phyloP scores from a whole-genome alignment of 2,329 filamentous ascomycete species.

The Dissoconium aciculare region DNA sequence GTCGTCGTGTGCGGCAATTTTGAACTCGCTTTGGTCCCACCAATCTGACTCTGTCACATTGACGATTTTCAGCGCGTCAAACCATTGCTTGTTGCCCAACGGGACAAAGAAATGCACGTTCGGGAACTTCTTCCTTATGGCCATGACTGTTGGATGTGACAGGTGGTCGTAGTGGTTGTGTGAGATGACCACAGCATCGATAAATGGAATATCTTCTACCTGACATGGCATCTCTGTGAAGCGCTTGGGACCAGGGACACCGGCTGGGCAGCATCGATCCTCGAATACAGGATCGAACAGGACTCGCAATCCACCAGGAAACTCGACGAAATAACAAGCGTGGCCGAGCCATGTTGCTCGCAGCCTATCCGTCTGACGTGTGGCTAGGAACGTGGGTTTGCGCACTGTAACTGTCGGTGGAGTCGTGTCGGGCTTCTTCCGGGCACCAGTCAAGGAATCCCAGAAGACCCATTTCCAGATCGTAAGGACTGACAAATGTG shows the following conservation, averaged over 20 bases:
- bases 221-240: slow-evolving; percentile 65
- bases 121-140: slow-evolving; percentile 56
- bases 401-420: slow-evolving; percentile 52
- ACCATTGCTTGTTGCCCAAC: slow-evolving; percentile 71
- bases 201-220: slow-evolving; percentile 59
- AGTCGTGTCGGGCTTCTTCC: slow-evolving; percentile 43
- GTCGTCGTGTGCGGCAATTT: slow-evolving; percentile 32
- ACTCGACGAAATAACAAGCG: slow-evolving; percentile 86
- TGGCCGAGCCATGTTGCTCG: slow-evolving; percentile 91
- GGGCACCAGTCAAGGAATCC: slow-evolving; percentile 35
- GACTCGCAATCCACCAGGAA: slow-evolving; percentile 68
- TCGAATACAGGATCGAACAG: slow-evolving; percentile 92
- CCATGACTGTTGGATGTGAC: slow-evolving; percentile 57
- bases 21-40: slow-evolving; percentile 78
- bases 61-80: slow-evolving; percentile 50
- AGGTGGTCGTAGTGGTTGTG: slow-evolving; percentile 93
- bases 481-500: slow-evolving; percentile 22
- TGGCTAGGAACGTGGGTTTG: slow-evolving; percentile 50
- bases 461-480: slow-evolving; percentile 28
- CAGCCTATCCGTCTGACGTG: slow-evolving; percentile 44
- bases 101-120: slow-evolving; percentile 79
- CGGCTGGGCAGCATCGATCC: slow-evolving; percentile 66
- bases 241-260: slow-evolving; percentile 55
- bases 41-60: slow-evolving; percentile 85
- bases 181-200: slow-evolving; percentile 64